Evolutionary conservation across 257 asterid species (phyloP).

Genomic region (Solanum chiquidenum): DNA sequence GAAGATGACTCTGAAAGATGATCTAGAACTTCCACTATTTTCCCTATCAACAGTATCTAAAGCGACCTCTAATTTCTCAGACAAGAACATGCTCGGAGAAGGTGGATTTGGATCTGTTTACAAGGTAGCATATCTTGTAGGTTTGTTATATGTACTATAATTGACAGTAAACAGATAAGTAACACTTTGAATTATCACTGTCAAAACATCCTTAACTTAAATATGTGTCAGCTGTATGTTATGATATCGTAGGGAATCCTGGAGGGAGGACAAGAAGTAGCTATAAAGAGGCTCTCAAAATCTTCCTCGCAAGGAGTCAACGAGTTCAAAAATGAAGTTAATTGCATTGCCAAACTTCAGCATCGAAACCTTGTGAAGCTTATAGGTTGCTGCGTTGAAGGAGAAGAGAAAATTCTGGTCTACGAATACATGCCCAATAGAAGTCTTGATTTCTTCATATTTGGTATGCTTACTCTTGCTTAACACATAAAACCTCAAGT

Average conservation of each 20-base stretch:
- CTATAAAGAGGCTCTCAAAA: slow-evolving; percentile 27
- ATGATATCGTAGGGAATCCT: slow-evolving; percentile 8
- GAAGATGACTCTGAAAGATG: not conserved
- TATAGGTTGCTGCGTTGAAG: slow-evolving; percentile 20
- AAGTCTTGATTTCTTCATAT: slow-evolving; percentile 21
- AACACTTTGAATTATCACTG: not conserved
- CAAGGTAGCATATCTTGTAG: slow-evolving; percentile 9
- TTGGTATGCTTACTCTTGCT: slow-evolving; percentile 6
- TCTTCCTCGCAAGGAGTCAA: slow-evolving; percentile 22
- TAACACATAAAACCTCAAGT: not conserved
- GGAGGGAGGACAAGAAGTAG: slow-evolving; percentile 13
- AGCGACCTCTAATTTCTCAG: slow-evolving; percentile 15
- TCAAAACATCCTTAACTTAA: not conserved
- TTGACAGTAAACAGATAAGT: not conserved
- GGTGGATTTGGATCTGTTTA: slow-evolving; percentile 23
- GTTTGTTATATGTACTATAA: not conserved
- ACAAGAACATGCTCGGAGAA: slow-evolving; percentile 15
- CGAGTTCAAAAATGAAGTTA: slow-evolving; percentile 26
- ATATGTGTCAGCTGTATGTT: not conserved
- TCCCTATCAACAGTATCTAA: slow-evolving; percentile 4
- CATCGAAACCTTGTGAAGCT: slow-evolving; percentile 16
- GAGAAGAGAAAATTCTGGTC: slow-evolving; percentile 4
- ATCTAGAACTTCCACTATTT: slow-evolving; percentile 12
- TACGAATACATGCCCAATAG: not conserved
- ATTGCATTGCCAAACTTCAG: not conserved